Evolutionary conservation across 2,329 filamentous ascomycete genomes (phyloP).

Genomic region (Ophiostoma populinum): DNA sequence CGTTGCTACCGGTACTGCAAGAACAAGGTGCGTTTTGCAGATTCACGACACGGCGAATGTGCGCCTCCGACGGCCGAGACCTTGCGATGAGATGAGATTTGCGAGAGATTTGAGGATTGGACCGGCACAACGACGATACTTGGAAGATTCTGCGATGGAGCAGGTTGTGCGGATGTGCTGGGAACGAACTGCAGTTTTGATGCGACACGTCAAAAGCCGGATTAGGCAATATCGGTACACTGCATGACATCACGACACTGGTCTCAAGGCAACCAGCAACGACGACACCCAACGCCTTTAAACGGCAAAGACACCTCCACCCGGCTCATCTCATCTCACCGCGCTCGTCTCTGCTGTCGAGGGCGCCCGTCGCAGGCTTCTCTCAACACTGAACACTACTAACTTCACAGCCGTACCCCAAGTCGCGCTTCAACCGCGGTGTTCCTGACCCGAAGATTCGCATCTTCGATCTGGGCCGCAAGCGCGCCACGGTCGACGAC

Average conservation of each 20-base stretch:
- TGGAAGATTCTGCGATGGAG: background rate
- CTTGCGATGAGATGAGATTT: background rate
- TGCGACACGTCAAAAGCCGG: no score
- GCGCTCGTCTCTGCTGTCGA: no score
- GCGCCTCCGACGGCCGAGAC: slow-evolving; percentile 3
- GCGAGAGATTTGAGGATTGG: no score
- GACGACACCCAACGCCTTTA: background rate
- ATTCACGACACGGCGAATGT: background rate
- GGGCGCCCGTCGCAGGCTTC: no score
- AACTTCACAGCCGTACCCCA: slow-evolving; percentile 66
- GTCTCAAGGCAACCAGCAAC: no score
- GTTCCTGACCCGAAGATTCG: slow-evolving; percentile 71
- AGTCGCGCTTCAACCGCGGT: slow-evolving; percentile 99
- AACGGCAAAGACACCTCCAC: background rate
- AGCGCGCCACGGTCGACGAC: slow-evolving; percentile 97
- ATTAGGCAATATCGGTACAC: no score
- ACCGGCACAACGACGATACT: background rate
- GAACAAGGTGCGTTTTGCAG: slow-evolving; percentile 71
- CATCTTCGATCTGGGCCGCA: slow-evolving; percentile 98
- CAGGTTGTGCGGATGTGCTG: no score
- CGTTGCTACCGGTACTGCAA: slow-evolving; percentile 99
- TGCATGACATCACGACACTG: no score
- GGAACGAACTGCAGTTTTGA: no score
- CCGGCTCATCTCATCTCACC: no score
- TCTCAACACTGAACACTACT: slow-evolving; percentile 1